phyloP scores from a whole-genome alignment of 305 asterid genomes.

The Euphrasia arctica region DNA sequence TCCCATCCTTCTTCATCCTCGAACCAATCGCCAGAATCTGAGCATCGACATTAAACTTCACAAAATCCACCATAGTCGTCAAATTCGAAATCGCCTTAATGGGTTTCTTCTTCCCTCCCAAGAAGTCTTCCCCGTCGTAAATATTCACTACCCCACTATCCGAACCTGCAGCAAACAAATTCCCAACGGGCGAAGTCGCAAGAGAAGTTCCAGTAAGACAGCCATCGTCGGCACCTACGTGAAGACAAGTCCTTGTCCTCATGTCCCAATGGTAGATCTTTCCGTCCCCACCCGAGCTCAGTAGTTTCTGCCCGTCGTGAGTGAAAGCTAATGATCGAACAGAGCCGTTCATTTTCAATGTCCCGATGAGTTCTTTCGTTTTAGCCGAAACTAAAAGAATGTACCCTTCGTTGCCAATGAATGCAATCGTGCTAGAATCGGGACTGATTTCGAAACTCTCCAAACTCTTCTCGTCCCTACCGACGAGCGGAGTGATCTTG shows the following conservation, averaged over 20 bases:
- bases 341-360: constrained; percentile 85
- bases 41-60: constrained; percentile 75
- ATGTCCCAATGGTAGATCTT: constrained; percentile 87
- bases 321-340: constrained; percentile 71
- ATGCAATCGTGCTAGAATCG: constrained; percentile 74
- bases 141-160: constrained; percentile 80
- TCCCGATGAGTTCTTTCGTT: constrained; percentile 78
- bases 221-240: constrained; percentile 87
- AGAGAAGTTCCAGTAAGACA: constrained; percentile 74
- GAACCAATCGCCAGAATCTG: constrained; percentile 80
- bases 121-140: constrained; percentile 60
- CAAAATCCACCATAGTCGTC: constrained; percentile 68
- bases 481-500: constrained; percentile 70
- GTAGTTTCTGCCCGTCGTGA: constrained; percentile 56
- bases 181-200: constrained; percentile 58
- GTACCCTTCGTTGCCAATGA: constrained; percentile 85
- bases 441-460: constrained; percentile 87
- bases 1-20: constrained; percentile 75
- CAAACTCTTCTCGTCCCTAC: constrained; percentile 91
- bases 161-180: constrained; percentile 88
- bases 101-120: constrained; percentile 80
- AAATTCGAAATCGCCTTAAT: constrained; percentile 67
- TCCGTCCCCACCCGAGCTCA: constrained; percentile 93
- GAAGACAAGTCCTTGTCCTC: constrained; percentile 72
- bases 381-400: constrained; percentile 72